These are phyloP conservation scores for Neocallimastix lanati DNA, from an alignment of 192 early-diverging fungal genomes.

Conservation along the genomic window DNA sequence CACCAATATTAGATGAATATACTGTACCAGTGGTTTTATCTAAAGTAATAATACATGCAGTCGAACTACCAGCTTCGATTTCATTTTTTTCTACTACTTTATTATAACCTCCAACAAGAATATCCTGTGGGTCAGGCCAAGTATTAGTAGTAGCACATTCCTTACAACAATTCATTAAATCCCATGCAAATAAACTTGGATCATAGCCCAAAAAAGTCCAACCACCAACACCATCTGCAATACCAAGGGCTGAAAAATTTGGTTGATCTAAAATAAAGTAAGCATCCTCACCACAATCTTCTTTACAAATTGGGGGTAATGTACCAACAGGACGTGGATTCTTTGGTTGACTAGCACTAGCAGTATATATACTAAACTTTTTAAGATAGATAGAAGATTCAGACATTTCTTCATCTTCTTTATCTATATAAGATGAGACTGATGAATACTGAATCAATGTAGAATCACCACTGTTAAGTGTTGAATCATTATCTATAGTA, in stretches of 20 bases:
- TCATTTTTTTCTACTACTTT: not conserved
- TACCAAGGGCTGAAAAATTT: not conserved
- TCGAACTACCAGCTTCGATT: slow-evolving; percentile 4
- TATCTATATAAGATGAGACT: not conserved
- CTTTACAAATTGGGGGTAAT: not conserved
- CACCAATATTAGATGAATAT: slow-evolving; percentile 3
- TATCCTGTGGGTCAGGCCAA: not conserved
- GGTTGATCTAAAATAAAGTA: slow-evolving; percentile 1
- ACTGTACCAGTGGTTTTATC: slow-evolving; percentile 5
- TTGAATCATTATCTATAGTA: not conserved
- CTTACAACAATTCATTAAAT: slow-evolving; percentile 5
- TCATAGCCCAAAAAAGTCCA: slow-evolving; percentile 3
- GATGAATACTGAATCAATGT: not conserved
- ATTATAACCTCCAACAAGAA: slow-evolving; percentile 1
- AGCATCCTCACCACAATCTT: slow-evolving; percentile 9
- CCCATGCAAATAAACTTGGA: slow-evolving; percentile 8
- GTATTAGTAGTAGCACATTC: not conserved
- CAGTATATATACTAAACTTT: not conserved
- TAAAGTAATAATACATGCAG: slow-evolving; percentile 1
- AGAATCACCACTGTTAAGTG: not conserved
- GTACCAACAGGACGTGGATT: not conserved
- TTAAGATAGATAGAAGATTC: not conserved
- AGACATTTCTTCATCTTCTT: not conserved
- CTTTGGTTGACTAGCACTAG: not conserved
- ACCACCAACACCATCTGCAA: slow-evolving; percentile 6